Evolutionary conservation across 805 yeast genomes (phyloP).

Genomic region (Komagataella kurtzmanii): DNA sequence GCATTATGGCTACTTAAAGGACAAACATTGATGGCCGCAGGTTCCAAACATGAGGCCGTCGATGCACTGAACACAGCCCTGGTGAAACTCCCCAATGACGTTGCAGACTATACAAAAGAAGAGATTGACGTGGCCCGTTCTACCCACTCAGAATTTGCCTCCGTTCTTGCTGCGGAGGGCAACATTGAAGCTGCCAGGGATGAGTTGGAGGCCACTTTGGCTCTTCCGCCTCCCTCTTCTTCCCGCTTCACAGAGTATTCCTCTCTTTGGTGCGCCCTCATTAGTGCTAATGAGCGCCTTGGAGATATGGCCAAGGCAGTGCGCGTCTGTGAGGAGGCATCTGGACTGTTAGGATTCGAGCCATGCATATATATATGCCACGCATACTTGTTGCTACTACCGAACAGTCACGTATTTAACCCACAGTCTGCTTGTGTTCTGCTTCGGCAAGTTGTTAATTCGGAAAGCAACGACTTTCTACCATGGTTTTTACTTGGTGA

Average conservation of each 20-base stretch:
- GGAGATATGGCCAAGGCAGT: conserved; percentile 36
- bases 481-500: conserved; percentile 45
- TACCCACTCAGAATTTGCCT: conserved; percentile 43
- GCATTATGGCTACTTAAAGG: conserved; percentile 34
- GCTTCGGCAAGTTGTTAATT: conserved; percentile 18
- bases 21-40: conserved; percentile 29
- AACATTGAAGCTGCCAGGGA: conserved; percentile 33
- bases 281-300: conserved; percentile 35
- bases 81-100: conserved; percentile 21
- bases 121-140: conserved; percentile 35
- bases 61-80: conserved; percentile 32
- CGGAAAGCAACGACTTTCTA: conserved; percentile 32
- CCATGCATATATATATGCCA: conserved; percentile 32
- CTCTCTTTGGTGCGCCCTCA: conserved; percentile 39
- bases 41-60: conserved; percentile 30
- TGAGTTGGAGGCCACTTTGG: conserved; percentile 35
- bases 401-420: conserved; percentile 14
- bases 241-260: conserved; percentile 31
- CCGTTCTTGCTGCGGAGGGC: conserved; percentile 36
- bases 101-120: conserved; percentile 12
- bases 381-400: conserved; percentile 32
- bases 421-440: conserved; percentile 23
- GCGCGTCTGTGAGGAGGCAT: conserved; percentile 33
- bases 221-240: conserved; percentile 34
- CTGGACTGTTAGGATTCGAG: conserved; percentile 27